These are phyloP conservation scores for Penicillium arizonense DNA, from an alignment of 495 filamentous ascomycete genomes.

Conservation along the genomic window DNA sequence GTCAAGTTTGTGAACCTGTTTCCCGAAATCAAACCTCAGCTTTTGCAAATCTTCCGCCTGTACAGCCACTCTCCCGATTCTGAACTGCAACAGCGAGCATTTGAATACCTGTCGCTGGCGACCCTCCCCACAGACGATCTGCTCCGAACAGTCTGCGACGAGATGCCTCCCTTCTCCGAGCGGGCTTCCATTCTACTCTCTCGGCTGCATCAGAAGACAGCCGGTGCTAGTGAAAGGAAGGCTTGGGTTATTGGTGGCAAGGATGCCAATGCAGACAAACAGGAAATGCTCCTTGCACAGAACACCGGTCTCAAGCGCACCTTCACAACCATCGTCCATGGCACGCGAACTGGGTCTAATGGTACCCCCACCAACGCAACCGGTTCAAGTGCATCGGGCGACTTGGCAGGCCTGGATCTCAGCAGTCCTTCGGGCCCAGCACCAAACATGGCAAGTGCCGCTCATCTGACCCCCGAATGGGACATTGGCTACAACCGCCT, in stretches of 20 bases:
- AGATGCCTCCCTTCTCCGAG: conserved; percentile 99
- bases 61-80: conserved; percentile 96
- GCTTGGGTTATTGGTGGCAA: conserved; percentile 96
- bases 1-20: conserved; percentile 99
- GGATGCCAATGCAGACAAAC: conserved; percentile 79
- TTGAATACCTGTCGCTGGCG: conserved; percentile 88
- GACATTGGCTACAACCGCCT: conserved; percentile 85
- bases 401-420: conserved; percentile 82
- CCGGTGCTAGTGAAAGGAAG: conserved; percentile 84
- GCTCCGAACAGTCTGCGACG: conserved; percentile 92
- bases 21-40: conserved; percentile 96
- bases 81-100: conserved; percentile 94
- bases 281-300: conserved; percentile 79
- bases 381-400: conserved; percentile 43
- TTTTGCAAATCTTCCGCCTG: conserved; percentile 81
- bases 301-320: conserved; percentile 81
- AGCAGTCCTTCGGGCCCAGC: conserved; percentile 54
- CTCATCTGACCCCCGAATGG: conserved; percentile 93
- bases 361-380: conserved; percentile 30
- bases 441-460: conserved; percentile 86
- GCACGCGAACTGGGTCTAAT: conserved; percentile 50
- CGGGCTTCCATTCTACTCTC: conserved; percentile 88
- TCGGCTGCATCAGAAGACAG: conserved; percentile 89
- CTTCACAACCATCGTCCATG: conserved; percentile 61
- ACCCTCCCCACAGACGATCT: conserved; percentile 87